Evolutionary conservation across 1,284 basidiomycete species (phyloP).

Genomic region (Spongiforma sp.): DNA sequence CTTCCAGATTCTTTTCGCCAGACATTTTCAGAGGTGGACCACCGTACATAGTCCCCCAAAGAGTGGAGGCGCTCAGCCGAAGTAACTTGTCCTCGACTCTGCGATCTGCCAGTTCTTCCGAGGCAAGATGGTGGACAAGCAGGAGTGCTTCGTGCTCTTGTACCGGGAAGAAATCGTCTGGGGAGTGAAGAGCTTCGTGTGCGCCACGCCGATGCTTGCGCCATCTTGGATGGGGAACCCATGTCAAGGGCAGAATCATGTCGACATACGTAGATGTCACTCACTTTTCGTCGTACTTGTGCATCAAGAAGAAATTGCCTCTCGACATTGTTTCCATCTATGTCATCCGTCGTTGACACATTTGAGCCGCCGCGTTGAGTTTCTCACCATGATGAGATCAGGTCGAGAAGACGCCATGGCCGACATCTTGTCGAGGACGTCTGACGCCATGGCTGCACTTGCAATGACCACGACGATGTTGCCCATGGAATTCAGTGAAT

Average conservation of each 20-base stretch:
- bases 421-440: too few species aligned
- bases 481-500: too few species aligned
- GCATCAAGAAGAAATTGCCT: conserved; percentile 6
- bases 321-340: conserved; percentile 12
- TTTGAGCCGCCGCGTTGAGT: too few species aligned
- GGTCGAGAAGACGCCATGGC: too few species aligned
- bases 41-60: conserved; percentile 11
- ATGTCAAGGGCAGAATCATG: neutral
- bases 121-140: neutral
- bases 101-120: neutral
- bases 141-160: conserved; percentile 16
- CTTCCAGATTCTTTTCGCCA: conserved; percentile 4
- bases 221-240: neutral
- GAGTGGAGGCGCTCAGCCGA: conserved; percentile 10
- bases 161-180: conserved; percentile 6
- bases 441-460: too few species aligned
- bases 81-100: conserved; percentile 12
- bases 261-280: too few species aligned
- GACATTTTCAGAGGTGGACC: conserved; percentile 11
- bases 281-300: conserved; percentile 15
- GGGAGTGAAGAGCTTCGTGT: too few species aligned
- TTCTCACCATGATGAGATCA: too few species aligned
- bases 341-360: too few species aligned
- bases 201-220: too few species aligned
- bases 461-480: too few species aligned